These are phyloP conservation scores for Coniophora puteana DNA, from an alignment of 1,284 basidiomycete genomes.

Conservation along the genomic window DNA sequence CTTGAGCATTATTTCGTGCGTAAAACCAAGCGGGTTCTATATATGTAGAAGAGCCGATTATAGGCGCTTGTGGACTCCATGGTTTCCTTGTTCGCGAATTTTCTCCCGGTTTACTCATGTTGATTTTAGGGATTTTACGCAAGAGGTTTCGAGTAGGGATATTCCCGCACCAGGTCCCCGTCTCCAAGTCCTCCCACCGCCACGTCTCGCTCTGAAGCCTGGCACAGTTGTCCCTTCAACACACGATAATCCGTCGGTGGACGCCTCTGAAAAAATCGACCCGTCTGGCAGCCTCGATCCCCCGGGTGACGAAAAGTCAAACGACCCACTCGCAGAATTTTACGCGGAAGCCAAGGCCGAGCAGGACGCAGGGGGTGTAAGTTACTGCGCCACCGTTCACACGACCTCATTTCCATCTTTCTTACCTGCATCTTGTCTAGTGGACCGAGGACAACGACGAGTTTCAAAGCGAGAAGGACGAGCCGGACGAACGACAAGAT, in stretches of 20 bases:
- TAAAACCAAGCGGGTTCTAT: too few relatives aligned
- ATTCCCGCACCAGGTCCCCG: neutral
- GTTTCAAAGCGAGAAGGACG: too few relatives aligned
- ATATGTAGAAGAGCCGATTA: too few relatives aligned
- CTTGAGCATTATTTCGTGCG: conserved; percentile 38
- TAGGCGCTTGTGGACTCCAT: too few relatives aligned
- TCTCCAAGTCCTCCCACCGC: conserved; percentile 22
- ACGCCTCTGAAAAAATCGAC: conserved; percentile 6
- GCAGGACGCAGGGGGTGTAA: conserved; percentile 37
- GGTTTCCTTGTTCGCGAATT: too few relatives aligned
- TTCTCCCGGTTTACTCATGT: neutral
- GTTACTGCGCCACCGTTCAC: conserved; percentile 22
- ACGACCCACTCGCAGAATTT: conserved; percentile 63
- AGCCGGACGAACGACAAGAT: too few relatives aligned
- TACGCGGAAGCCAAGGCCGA: conserved; percentile 53
- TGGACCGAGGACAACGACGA: conserved; percentile 21
- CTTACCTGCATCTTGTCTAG: conserved; percentile 10
- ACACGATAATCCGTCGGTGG: conserved; percentile 3
- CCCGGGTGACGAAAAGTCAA: conserved; percentile 10
- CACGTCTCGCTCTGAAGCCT: conserved; percentile 19
- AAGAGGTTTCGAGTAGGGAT: conserved; percentile 12
- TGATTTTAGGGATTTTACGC: conserved; percentile 31
- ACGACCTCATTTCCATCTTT: neutral
- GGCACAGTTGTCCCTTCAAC: conserved; percentile 6
- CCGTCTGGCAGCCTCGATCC: neutral